Evolutionary conservation across 495 filamentous ascomycete genomes (phyloP), one percentile per base, ranked within the genome.

Genomic region (Aspergillus olivimuriae): DNA sequence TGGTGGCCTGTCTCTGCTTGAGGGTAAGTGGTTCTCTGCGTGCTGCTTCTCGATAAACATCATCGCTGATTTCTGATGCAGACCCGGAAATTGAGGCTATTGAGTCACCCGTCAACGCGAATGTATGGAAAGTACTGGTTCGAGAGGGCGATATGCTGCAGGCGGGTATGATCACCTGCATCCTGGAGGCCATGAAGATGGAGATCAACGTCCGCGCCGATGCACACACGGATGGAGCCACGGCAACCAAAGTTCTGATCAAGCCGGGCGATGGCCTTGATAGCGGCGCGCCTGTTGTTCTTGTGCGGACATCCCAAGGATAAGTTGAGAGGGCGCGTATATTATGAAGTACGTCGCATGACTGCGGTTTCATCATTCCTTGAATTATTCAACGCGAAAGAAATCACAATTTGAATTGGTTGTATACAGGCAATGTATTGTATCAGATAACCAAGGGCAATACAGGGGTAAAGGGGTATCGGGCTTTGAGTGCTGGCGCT

Each of bases 181-280:
- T 44, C 20, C 21, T 44, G 8, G 41, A 44, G 12, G 41, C 41
- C 4, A 44, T 44, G 41, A 44, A 44, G 41, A 44, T 44, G 41
- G 41, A 44, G 19, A 44, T 44, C 21, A 23, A 44, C 11, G 41
- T 44, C 4, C 14, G 12, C 28, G 15, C 18, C 5, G 39, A 33
- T 12, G 12, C 11, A 6, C 3, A 18, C n/a, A 11, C 19, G 39
- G 39, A 3, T 4, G 39, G 26, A 6, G 23, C 39, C 2, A 32
- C 24, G 11, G 39, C 33, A 17, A 19, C 14, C 24, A 32, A 31
- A 26, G 28, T 42, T 9, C 15, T 42, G 26, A 18, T 31, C 19
- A 31, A 33, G 14, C 39, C 39, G 4, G 39, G 39, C 5, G 38
- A 40, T 9, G 16, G 22, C 5, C 14, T 40, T 4, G 38, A 24